Base-by-base conservation (phyloP, 768 basidiomycete genomes). In the Tricholoma saponaceum region DNA sequence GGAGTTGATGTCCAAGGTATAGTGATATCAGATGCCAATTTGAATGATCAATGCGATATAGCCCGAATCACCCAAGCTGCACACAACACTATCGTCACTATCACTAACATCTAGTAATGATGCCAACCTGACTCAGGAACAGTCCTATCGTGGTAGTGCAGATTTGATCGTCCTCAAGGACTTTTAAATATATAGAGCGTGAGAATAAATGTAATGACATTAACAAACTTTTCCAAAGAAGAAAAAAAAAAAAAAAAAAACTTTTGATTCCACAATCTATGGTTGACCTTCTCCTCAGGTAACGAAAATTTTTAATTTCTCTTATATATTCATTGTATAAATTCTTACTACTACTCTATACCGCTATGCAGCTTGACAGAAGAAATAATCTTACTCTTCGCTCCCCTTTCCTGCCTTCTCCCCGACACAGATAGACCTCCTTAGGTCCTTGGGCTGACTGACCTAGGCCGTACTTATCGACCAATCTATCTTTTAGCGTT, bases 101-200 rank as follows among this genome's bases (percentile, higher is more conserved):
- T 23, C 44, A 46, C 5, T 47, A 14, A 1, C 22, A 46, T 47
- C 23, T 2, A 13, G 12, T 57, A 33, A 26, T 23, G 23, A 16
- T 47, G 9, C 43, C 43, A 12, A 35, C 22, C 41, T 43, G 41
- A 43, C 20, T 46, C 23, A 33, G 33, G 62, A 26, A 43, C 55
- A 73, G 77, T 64, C 55, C n/a, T n/a, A n/a, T n/a, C n/a, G n/a
- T 16, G 60, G 70, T 47, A 74, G 74, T 54, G 60, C 69, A 57
- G 87, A 92, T 71, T 80, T 92, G 49, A 91, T 92, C 59, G 75
- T 83, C 8, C 79, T 93, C 37, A 89, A 92, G n/a, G n/a, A n/a
- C n/a, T n/a, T 88, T 54, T 82, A 81, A 69, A 68, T 67, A 37
- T 51, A 26, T 26, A 55, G 54, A 33, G 37, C 35, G 52, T 64